Conservation (phyloP, 1,284 basidiomycete species). For the Sanghuangporus baumii region DNA sequence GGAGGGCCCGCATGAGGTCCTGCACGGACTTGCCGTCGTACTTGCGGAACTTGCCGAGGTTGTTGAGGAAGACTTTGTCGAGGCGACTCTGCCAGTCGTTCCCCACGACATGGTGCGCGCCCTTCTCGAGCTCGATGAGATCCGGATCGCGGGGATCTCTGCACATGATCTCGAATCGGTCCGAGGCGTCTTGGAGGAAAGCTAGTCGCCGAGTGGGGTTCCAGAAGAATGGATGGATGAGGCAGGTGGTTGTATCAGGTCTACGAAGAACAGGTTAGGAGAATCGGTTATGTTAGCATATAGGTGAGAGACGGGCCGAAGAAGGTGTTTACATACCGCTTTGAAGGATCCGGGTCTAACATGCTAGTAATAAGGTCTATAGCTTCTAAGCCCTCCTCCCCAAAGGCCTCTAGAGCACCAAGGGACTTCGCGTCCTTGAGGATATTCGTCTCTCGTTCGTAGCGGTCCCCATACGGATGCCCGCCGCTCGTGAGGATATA, state of each 20-base stretch:
- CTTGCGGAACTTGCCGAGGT: slow-evolving; percentile 93
- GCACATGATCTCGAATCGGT: slow-evolving; percentile 97
- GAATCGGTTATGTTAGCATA: background rate
- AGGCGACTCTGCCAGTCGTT: slow-evolving; percentile 85
- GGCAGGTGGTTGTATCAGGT: slow-evolving; percentile 81
- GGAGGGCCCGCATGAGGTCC: slow-evolving; percentile 85
- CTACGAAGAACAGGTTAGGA: slow-evolving; percentile 35
- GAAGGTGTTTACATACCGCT: no score
- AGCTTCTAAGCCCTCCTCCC: slow-evolving; percentile 89
- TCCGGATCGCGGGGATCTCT: slow-evolving; percentile 81
- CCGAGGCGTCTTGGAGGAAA: slow-evolving; percentile 95
- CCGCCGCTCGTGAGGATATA: slow-evolving; percentile 84
- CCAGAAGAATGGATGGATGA: slow-evolving; percentile 98
- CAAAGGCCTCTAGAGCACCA: slow-evolving; percentile 67
- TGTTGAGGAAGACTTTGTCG: slow-evolving; percentile 89
- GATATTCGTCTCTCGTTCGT: slow-evolving; percentile 90
- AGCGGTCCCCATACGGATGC: slow-evolving; percentile 89
- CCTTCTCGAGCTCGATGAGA: slow-evolving; percentile 72
- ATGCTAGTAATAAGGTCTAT: slow-evolving; percentile 72
- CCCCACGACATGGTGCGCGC: slow-evolving; percentile 66
- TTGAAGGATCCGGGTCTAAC: slow-evolving; percentile 68
- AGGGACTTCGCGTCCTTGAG: slow-evolving; percentile 73
- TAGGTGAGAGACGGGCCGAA: background rate
- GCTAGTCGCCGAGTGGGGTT: slow-evolving; percentile 77
- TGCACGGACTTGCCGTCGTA: slow-evolving; percentile 90